These are phyloP conservation scores for Rhodotorula graminis DNA, from an alignment of 768 basidiomycete genomes.

Conservation along the genomic window DNA sequence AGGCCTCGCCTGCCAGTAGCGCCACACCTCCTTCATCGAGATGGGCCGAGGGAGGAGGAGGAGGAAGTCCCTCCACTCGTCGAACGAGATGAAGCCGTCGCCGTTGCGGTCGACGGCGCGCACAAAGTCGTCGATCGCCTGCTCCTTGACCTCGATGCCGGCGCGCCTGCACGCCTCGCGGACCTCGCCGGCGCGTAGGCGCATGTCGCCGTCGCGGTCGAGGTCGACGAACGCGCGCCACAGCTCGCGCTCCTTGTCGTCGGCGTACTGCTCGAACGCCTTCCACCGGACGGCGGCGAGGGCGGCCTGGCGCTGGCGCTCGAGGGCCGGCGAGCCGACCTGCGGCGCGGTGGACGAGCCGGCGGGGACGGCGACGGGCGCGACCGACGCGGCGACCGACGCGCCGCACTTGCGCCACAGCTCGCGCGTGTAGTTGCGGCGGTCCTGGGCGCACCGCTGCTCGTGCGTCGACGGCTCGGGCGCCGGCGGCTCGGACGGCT, in stretches of 20 bases:
- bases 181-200: conserved; percentile 46
- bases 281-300: conserved; percentile 8
- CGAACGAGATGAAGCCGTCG: conserved; percentile 38
- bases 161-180: conserved; percentile 46
- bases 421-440: conserved; percentile 72
- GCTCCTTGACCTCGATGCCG: conserved; percentile 28
- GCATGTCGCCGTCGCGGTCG: conserved; percentile 41
- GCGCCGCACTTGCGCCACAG: conserved; percentile 52
- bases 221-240: conserved; percentile 26
- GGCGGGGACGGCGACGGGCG: not conserved
- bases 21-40: conserved; percentile 39
- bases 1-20: conserved; percentile 33
- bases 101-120: conserved; percentile 30
- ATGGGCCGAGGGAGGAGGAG: conserved; percentile 38
- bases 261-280: conserved; percentile 31
- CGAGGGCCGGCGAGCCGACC: not conserved
- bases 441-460: conserved; percentile 57
- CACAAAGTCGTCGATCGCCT: conserved; percentile 36
- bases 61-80: conserved; percentile 42
- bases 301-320: conserved; percentile 1
- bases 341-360: not conserved
- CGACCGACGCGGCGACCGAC: not conserved
- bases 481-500: not conserved
- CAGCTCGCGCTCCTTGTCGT: conserved; percentile 33
- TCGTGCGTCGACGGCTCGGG: conserved; percentile 44